phyloP scores from a whole-genome alignment of 192 early-diverging fungal species.

The Coemansia sp. region DNA sequence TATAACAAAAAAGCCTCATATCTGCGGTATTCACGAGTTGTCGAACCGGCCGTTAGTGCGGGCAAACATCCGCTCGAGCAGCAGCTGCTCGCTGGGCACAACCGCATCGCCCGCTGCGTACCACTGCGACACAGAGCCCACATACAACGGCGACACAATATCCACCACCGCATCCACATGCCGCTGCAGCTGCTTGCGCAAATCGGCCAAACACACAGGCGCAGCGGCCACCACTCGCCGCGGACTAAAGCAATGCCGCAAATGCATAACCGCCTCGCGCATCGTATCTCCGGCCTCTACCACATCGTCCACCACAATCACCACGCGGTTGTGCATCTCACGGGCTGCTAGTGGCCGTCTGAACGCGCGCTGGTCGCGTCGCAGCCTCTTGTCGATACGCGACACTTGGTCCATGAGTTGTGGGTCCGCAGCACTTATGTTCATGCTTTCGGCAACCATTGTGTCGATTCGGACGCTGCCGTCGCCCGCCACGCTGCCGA shows the following conservation, averaged over 20 bases:
- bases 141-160: slow-evolving; percentile 47
- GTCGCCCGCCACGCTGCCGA: slow-evolving; percentile 55
- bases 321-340: slow-evolving; percentile 24
- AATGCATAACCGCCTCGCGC: slow-evolving; percentile 52
- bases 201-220: slow-evolving; percentile 54
- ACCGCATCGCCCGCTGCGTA: slow-evolving; percentile 25
- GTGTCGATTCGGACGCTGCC: slow-evolving; percentile 52
- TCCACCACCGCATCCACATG: slow-evolving; percentile 43
- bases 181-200: slow-evolving; percentile 41
- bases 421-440: slow-evolving; percentile 10
- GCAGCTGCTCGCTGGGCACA: slow-evolving; percentile 25
- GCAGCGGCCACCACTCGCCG: slow-evolving; percentile 43
- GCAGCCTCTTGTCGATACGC: slow-evolving; percentile 16
- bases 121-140: slow-evolving; percentile 42
- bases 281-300: slow-evolving; percentile 55
- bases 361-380: slow-evolving; percentile 34
- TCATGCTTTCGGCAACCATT: slow-evolving; percentile 34
- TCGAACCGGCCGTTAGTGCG: slow-evolving; percentile 4
- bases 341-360: slow-evolving; percentile 1
- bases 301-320: slow-evolving; percentile 54
- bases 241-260: slow-evolving; percentile 37
- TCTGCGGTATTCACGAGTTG: background rate
- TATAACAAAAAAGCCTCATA: background rate
- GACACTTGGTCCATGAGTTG: slow-evolving; percentile 18
- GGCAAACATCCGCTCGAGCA: slow-evolving; percentile 32